Conservation (phyloP, 2,329 filamentous ascomycete genomes). For the Dothistroma pini region DNA sequence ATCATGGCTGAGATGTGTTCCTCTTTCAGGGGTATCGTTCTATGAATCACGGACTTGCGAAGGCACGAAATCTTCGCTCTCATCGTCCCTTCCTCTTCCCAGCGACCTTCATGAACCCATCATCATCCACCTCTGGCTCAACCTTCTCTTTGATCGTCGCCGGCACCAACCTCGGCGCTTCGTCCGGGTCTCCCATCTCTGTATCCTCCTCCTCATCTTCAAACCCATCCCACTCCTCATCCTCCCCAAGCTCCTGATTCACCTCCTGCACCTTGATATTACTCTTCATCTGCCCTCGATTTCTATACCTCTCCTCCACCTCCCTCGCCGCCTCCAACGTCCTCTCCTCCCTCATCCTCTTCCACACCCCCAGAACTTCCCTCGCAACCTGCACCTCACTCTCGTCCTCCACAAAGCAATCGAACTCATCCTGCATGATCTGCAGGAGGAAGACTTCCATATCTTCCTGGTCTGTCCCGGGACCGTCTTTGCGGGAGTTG, state of each 20-base stretch:
- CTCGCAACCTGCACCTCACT: slow-evolving; percentile 70
- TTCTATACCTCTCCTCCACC: slow-evolving; percentile 66
- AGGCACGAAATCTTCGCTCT: background rate
- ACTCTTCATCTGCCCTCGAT: slow-evolving; percentile 63
- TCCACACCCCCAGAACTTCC: slow-evolving; percentile 65
- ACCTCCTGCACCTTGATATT: slow-evolving; percentile 58
- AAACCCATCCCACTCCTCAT: slow-evolving; percentile 48
- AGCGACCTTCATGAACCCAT: slow-evolving; percentile 39
- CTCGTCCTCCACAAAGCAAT: slow-evolving; percentile 87
- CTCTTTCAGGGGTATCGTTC: background rate
- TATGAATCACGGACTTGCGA: background rate
- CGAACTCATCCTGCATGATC: slow-evolving; percentile 94
- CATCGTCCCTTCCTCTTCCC: slow-evolving; percentile 36
- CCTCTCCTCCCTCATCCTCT: slow-evolving; percentile 62
- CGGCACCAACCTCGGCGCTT: slow-evolving; percentile 60
- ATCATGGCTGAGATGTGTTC: background rate
- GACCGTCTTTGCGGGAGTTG: slow-evolving; percentile 31
- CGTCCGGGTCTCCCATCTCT: slow-evolving; percentile 47
- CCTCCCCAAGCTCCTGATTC: slow-evolving; percentile 52
- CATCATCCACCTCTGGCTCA: slow-evolving; percentile 51
- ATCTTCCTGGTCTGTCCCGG: slow-evolving; percentile 69
- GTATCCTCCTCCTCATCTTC: slow-evolving; percentile 53
- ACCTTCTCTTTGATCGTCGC: slow-evolving; percentile 54
- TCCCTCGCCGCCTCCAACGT: slow-evolving; percentile 80
- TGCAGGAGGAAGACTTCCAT: slow-evolving; percentile 82